These are phyloP conservation scores for Trametes maxima DNA, from an alignment of 768 basidiomycete genomes.

Conservation along the genomic window DNA sequence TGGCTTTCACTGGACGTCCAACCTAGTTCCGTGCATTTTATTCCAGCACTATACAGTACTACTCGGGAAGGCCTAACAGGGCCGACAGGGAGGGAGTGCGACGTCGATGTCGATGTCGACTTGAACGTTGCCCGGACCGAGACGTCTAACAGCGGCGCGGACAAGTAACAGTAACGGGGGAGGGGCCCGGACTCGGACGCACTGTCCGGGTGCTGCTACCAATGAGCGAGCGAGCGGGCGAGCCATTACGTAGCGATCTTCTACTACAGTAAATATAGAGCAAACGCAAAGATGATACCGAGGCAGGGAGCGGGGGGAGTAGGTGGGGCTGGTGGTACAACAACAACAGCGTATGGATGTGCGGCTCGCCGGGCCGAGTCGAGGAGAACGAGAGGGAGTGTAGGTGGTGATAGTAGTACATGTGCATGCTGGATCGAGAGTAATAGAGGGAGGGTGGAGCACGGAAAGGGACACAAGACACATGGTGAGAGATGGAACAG, in stretches of 20 bases:
- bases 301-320: background rate
- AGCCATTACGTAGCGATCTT: no score
- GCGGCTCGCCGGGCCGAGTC: background rate
- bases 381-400: background rate
- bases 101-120: no score
- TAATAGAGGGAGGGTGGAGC: background rate
- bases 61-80: background rate
- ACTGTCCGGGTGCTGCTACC: no score
- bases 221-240: background rate
- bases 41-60: background rate
- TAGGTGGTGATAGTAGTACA: background rate
- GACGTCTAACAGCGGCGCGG: no score
- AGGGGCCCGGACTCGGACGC: no score
- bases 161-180: no score
- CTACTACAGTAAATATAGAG: background rate
- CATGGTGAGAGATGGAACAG: background rate
- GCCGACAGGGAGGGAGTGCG: no score
- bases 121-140: no score
- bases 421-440: slow-evolving; percentile 1
- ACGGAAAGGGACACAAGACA: background rate
- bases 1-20: background rate
- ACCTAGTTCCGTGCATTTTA: background rate
- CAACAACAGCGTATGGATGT: slow-evolving; percentile 6
- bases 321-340: slow-evolving; percentile 3
- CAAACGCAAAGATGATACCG: no score